These are phyloP conservation scores for Coelastrella sp. DNA, from an alignment of 139 green algal genomes.

Conservation along the genomic window DNA sequence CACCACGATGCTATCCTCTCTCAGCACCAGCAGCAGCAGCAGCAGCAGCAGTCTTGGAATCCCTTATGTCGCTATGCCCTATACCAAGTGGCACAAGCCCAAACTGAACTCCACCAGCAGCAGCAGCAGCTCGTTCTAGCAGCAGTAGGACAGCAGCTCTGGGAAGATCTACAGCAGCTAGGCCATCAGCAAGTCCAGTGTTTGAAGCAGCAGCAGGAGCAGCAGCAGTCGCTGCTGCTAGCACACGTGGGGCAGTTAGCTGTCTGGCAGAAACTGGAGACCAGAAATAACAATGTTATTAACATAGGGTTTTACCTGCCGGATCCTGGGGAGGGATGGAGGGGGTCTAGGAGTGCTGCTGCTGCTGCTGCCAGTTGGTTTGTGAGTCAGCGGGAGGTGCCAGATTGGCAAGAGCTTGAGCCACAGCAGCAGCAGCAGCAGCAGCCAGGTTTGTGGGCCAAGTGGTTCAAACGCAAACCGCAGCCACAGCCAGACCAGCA, in stretches of 20 bases:
- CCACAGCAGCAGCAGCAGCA: slow-evolving; percentile 38
- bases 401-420: neutral
- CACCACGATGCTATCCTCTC: neutral
- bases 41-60: neutral
- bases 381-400: neutral
- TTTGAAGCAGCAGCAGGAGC: neutral
- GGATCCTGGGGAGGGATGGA: neutral
- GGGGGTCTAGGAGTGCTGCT: neutral
- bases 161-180: neutral
- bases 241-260: neutral
- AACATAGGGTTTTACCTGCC: neutral
- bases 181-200: neutral
- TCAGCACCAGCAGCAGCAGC: neutral
- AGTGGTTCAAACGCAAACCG: neutral
- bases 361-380: neutral
- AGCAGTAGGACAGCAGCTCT: neutral
- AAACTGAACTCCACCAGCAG: neutral
- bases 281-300: neutral
- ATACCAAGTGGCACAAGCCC: neutral
- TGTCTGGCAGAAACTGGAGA: slow-evolving; percentile 9
- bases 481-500: neutral
- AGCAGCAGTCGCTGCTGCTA: neutral
- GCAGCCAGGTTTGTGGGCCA: neutral
- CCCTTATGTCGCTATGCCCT: neutral
- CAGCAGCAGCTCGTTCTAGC: neutral